Evolutionary conservation across 2,329 filamentous ascomycete genomes (phyloP).

Genomic region (Rhinocladiella mackenziei): DNA sequence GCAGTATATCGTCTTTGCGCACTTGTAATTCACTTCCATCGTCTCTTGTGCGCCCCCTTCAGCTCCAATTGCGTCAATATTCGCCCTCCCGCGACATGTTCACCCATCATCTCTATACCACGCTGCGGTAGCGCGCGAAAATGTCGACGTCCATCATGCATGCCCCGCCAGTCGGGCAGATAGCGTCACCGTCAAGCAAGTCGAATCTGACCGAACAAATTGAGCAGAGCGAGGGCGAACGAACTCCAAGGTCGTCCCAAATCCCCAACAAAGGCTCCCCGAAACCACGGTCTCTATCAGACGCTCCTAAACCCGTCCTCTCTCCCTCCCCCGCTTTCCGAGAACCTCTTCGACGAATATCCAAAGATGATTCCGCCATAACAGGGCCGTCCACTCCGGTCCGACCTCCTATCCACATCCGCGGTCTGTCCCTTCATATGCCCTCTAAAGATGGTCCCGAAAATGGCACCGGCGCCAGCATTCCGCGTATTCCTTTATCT

Average conservation of each 20-base stretch:
- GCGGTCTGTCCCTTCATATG: slow-evolving; percentile 68
- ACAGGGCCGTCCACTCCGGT: slow-evolving; percentile 66
- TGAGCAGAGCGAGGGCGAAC: slow-evolving; percentile 25
- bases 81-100: slow-evolving; percentile 1
- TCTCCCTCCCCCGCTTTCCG: slow-evolving; percentile 59
- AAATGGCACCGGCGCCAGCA: slow-evolving; percentile 44
- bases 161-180: slow-evolving; percentile 12
- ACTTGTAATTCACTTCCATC: too few species aligned
- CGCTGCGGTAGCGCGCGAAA: slow-evolving; percentile 4
- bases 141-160: slow-evolving; percentile 28
- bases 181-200: slow-evolving; percentile 17
- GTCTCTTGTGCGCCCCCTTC: too few species aligned
- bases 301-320: slow-evolving; percentile 57
- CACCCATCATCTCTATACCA: neutral
- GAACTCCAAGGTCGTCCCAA: slow-evolving; percentile 22
- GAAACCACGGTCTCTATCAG: slow-evolving; percentile 63
- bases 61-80: neutral
- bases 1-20: too few species aligned
- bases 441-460: slow-evolving; percentile 45
- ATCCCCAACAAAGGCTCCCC: slow-evolving; percentile 30
- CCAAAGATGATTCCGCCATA: slow-evolving; percentile 64
- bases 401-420: slow-evolving; percentile 58
- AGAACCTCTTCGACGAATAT: slow-evolving; percentile 49
- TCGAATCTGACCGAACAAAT: slow-evolving; percentile 27
- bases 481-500: slow-evolving; percentile 66